These are phyloP conservation scores for Xylariaceae sp. DNA, from an alignment of 2,329 filamentous ascomycete genomes.

Conservation along the genomic window DNA sequence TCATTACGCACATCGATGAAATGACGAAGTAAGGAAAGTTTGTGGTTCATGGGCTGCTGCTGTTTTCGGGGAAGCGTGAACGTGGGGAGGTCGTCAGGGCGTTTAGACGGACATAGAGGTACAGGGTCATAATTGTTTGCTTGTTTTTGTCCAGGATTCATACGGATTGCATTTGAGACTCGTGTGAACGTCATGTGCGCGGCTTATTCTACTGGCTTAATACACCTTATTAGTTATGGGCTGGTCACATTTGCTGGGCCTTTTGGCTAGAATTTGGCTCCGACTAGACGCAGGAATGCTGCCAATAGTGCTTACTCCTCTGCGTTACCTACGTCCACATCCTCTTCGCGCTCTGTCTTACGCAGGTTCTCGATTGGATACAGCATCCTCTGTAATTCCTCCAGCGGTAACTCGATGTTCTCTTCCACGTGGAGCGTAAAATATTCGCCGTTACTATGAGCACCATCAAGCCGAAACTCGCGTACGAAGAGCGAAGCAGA, in stretches of 20 bases:
- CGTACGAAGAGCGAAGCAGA: constrained; percentile 12
- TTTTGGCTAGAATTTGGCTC: too few species aligned
- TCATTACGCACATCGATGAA: too few species aligned
- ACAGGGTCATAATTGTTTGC: constrained; percentile 18
- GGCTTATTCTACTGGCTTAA: not conserved
- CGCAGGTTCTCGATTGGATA: constrained; percentile 28
- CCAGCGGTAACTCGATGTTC: constrained; percentile 13
- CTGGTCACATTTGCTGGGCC: not conserved
- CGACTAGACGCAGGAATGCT: too few species aligned
- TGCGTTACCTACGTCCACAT: constrained; percentile 8
- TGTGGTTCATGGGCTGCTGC: too few species aligned
- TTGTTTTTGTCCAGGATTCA: constrained; percentile 19
- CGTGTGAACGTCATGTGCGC: not conserved
- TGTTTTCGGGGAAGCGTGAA: too few species aligned
- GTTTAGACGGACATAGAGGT: constrained; percentile 31
- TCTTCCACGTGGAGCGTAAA: constrained; percentile 1
- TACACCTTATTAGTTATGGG: not conserved
- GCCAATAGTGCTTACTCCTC: not conserved
- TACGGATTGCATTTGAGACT: constrained; percentile 1
- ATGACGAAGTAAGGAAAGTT: too few species aligned
- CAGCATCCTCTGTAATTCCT: constrained; percentile 24
- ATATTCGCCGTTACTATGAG: constrained; percentile 14
- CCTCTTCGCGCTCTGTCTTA: constrained; percentile 25
- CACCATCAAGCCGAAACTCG: constrained; percentile 15
- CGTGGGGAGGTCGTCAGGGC: constrained; percentile 2